Evolutionary conservation across 129 eudicot species (phyloP).

Genomic region (Apium graveolens): DNA sequence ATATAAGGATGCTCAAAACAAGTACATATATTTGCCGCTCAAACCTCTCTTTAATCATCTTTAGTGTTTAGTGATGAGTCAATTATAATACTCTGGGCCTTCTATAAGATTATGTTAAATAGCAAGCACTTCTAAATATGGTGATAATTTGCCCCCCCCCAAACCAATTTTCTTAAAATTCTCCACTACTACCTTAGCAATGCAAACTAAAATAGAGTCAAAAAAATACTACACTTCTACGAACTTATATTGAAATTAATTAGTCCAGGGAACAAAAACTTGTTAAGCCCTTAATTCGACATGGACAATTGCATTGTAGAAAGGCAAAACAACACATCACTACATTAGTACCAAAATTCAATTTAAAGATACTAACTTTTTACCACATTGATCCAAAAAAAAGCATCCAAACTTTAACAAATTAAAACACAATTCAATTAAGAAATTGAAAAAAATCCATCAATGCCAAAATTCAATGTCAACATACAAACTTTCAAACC

Average conservation of each 20-base stretch:
- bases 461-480: too few relatives aligned
- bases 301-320: background rate
- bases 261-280: background rate
- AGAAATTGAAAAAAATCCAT: too few relatives aligned
- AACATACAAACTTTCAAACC: too few relatives aligned
- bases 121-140: background rate
- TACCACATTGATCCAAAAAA: too few relatives aligned
- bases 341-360: background rate
- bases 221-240: background rate
- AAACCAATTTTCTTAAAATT: background rate
- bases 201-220: background rate
- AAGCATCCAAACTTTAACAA: too few relatives aligned
- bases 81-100: background rate
- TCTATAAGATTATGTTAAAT: background rate
- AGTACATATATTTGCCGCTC: too few relatives aligned
- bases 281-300: background rate
- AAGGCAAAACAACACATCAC: background rate
- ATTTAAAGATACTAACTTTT: too few relatives aligned
- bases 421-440: background rate
- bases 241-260: too few relatives aligned
- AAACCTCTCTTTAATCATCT: background rate
- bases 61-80: background rate
- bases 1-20: background rate
- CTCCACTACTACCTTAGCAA: background rate
- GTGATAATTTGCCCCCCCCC: too few relatives aligned